Percentiles rank a stretch among this genome's conserved stretches.
Evolutionary conservation across 2,329 filamentous ascomycete genomes (phyloP).

Genomic region (Seiridium unicorne): DNA sequence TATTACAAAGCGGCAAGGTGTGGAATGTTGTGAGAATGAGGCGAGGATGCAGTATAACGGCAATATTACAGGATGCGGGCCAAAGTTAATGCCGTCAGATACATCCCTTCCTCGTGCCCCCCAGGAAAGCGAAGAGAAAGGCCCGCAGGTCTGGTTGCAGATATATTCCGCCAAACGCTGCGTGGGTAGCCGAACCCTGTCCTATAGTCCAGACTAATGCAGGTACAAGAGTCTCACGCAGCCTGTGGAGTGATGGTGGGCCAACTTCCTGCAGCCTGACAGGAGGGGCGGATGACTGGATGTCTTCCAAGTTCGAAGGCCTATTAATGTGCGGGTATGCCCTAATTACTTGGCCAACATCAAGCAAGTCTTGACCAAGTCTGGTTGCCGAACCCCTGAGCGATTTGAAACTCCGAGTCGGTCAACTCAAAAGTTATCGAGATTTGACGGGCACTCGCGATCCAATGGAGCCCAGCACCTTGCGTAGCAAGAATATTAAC

Average conservation of each 20-base stretch:
- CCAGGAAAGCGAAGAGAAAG: background rate
- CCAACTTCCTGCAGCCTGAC: too few species aligned
- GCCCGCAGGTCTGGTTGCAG: conserved; percentile 1
- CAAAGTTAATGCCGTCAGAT: background rate
- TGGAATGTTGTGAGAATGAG: conserved; percentile 3
- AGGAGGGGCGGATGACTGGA: background rate
- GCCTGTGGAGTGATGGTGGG: background rate
- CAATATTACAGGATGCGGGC: background rate
- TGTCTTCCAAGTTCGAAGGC: background rate
- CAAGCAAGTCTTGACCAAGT: background rate
- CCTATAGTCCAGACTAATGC: conserved; percentile 10
- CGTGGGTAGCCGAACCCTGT: conserved; percentile 3
- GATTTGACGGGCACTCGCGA: background rate
- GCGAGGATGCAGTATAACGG: background rate
- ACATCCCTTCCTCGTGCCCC: background rate
- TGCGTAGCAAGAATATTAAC: background rate
- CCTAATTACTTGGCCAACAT: background rate
- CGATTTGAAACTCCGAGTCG: background rate
- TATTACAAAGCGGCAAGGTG: conserved; percentile 8
- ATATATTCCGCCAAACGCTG: conserved; percentile 5
- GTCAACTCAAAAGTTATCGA: background rate
- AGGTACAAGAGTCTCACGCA: conserved; percentile 9
- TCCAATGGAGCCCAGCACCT: background rate
- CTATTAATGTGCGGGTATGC: background rate
- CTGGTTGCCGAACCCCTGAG: background rate